Evolutionary conservation across 495 filamentous ascomycete species (phyloP).

Genomic region (Penicillium samsonianum): DNA sequence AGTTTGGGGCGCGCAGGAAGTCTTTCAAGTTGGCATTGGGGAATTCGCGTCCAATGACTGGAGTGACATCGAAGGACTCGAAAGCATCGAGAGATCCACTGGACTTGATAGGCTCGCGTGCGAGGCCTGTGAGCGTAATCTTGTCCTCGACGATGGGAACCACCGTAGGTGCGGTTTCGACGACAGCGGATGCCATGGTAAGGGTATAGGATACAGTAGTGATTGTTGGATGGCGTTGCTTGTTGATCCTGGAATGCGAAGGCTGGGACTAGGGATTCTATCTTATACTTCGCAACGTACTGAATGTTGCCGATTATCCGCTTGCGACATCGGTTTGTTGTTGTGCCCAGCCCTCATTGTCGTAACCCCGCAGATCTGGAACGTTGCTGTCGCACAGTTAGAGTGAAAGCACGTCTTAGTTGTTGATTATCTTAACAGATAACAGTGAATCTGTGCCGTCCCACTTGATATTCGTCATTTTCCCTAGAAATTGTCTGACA

Average conservation of each 20-base stretch:
- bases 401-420: conserved; percentile 6
- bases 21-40: conserved; percentile 59
- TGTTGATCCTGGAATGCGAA: neutral
- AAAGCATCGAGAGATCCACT: conserved; percentile 58
- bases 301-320: conserved; percentile 20
- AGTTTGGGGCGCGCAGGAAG: conserved; percentile 60
- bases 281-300: conserved; percentile 8
- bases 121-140: conserved; percentile 14
- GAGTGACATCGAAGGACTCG: conserved; percentile 64
- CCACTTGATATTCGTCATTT: conserved; percentile 7
- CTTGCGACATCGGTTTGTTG: neutral
- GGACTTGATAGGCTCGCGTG: conserved; percentile 47
- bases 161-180: conserved; percentile 18
- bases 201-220: neutral
- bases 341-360: neutral
- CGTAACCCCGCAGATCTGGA: conserved; percentile 3
- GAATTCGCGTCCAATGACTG: conserved; percentile 68
- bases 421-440: neutral
- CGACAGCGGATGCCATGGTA: conserved; percentile 30
- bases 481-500: conserved; percentile 13
- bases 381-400: conserved; percentile 12
- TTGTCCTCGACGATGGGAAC: conserved; percentile 26
- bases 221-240: neutral
- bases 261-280: neutral
- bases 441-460: neutral